Conservation (phyloP, 2,329 filamentous ascomycete genomes). For the Trichophyton benhamiae region DNA sequence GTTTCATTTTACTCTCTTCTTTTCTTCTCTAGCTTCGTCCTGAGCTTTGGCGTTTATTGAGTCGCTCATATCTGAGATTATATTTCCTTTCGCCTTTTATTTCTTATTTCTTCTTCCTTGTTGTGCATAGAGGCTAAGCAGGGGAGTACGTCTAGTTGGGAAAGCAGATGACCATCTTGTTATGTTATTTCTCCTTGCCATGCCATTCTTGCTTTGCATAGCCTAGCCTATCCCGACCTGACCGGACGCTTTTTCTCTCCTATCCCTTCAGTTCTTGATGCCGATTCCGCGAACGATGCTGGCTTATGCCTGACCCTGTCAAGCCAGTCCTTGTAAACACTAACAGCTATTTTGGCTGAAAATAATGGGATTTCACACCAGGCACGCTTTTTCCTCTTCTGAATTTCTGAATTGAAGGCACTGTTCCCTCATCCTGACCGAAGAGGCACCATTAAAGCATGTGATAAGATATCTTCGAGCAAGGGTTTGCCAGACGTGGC, state of each 20-base stretch:
- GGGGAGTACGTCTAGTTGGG: neutral
- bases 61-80: neutral
- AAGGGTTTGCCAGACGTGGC: neutral
- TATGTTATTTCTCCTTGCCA: neutral
- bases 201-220: neutral
- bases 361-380: neutral
- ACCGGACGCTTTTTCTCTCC: neutral
- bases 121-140: neutral
- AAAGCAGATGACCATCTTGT: neutral
- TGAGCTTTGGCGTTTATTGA: neutral
- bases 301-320: neutral
- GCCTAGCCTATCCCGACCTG: neutral
- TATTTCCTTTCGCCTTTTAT: constrained; percentile 2
- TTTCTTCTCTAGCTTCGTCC: neutral
- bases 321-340: neutral
- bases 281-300: neutral
- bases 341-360: neutral
- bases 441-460: neutral
- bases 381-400: neutral
- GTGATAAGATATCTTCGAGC: neutral
- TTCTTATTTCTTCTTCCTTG: neutral
- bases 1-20: neutral
- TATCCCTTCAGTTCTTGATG: neutral
- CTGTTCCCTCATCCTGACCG: neutral
- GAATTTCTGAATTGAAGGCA: neutral